A percentile compares a stretch with the other conserved stretches of the same genome.
These are phyloP conservation scores for Sporothrix globosa DNA, from an alignment of 2,329 filamentous ascomycete genomes.

Conservation along the genomic window DNA sequence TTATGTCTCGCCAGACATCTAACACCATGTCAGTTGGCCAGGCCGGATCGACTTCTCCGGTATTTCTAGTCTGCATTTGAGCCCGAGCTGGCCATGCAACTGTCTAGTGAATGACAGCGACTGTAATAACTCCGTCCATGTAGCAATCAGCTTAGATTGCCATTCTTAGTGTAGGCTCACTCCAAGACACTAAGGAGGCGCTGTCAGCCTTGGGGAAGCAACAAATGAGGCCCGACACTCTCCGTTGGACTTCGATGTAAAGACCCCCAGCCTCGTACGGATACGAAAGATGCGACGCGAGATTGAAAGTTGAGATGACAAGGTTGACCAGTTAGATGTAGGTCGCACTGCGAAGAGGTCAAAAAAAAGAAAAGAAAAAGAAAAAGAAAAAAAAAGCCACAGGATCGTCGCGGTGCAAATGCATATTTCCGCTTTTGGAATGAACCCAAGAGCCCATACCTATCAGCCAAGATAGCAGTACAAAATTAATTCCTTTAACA, in stretches of 20 bases:
- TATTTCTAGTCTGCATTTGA: neutral
- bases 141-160: conserved; percentile 10
- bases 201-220: conserved; percentile 26
- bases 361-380: neutral
- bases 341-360: neutral
- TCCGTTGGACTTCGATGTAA: neutral
- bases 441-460: neutral
- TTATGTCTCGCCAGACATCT: neutral
- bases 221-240: neutral
- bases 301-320: conserved; percentile 3
- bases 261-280: conserved; percentile 11
- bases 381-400: neutral
- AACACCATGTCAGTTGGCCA: neutral
- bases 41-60: neutral
- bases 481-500: neutral
- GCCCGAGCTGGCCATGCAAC: too few relatives aligned
- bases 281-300: neutral
- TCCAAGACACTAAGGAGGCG: conserved; percentile 18
- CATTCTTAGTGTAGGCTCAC: conserved; percentile 29
- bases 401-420: neutral
- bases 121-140: neutral
- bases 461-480: neutral
- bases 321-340: neutral
- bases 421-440: neutral
- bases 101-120: too few relatives aligned